Conservation (phyloP, 768 basidiomycete genomes). For the Cyathus striatus region DNA sequence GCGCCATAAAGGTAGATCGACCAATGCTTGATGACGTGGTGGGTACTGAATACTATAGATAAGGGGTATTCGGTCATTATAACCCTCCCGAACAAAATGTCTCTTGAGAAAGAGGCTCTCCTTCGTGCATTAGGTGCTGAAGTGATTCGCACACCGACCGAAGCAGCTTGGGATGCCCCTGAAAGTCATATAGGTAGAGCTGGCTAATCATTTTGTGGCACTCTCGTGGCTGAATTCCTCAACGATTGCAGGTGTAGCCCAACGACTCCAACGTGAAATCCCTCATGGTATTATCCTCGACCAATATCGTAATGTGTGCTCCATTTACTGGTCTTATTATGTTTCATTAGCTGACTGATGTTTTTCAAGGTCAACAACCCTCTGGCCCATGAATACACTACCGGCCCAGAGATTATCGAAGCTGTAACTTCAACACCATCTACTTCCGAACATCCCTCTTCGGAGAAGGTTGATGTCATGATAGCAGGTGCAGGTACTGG, state of each 20-base stretch:
- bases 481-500: constrained; percentile 92
- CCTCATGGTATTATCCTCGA: constrained; percentile 87
- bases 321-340: not conserved
- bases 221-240: constrained; percentile 84
- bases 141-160: constrained; percentile 90
- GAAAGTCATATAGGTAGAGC: constrained; percentile 89
- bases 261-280: constrained; percentile 69
- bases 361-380: constrained; percentile 76
- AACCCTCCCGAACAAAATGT: constrained; percentile 95
- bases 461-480: constrained; percentile 74
- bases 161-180: constrained; percentile 83
- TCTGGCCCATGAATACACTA: constrained; percentile 84
- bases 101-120: constrained; percentile 88
- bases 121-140: constrained; percentile 90
- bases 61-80: constrained; percentile 92
- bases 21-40: constrained; percentile 7
- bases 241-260: constrained; percentile 84
- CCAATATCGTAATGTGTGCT: constrained; percentile 77
- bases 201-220: constrained; percentile 18
- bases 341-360: not conserved
- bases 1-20: constrained; percentile 80
- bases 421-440: constrained; percentile 66
- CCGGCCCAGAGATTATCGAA: constrained; percentile 88
- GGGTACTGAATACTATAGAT: constrained; percentile 72
- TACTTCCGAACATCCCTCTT: constrained; percentile 51